These are phyloP conservation scores for Suillus alpinus DNA, from an alignment of 768 basidiomycete species.

Conservation along the genomic window DNA sequence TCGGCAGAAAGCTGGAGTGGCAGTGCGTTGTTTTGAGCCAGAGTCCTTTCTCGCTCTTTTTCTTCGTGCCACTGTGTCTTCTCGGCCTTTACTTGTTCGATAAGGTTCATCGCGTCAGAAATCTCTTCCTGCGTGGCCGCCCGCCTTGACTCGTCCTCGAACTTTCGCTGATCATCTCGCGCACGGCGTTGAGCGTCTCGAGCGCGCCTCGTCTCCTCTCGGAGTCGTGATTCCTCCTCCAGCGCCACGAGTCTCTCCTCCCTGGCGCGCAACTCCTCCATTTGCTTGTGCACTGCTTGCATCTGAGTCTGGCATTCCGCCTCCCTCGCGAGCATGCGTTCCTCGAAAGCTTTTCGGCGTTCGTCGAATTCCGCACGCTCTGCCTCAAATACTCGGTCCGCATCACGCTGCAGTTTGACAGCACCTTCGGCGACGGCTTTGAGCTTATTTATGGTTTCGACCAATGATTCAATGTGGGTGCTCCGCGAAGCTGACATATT, in stretches of 20 bases:
- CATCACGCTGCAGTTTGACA: constrained; percentile 15
- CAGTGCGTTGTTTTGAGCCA: background rate
- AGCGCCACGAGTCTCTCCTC: constrained; percentile 15
- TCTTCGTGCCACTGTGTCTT: constrained; percentile 6
- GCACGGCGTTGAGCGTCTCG: constrained; percentile 20
- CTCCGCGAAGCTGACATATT: constrained; percentile 4
- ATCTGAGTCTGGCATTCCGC: constrained; percentile 16
- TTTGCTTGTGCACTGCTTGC: constrained; percentile 17
- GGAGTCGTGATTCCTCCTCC: constrained; percentile 23
- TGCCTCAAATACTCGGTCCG: constrained; percentile 14
- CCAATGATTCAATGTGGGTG: constrained; percentile 8
- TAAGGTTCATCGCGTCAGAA: constrained; percentile 15
- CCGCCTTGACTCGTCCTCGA: constrained; percentile 14
- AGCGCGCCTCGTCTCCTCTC: constrained; percentile 21
- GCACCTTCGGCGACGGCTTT: constrained; percentile 4
- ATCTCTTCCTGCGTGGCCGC: constrained; percentile 20
- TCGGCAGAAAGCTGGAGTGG: background rate
- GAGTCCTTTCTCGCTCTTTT: background rate
- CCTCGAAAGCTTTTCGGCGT: constrained; percentile 20
- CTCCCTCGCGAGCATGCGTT: constrained; percentile 17
- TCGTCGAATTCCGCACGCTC: constrained; percentile 11
- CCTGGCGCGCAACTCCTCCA: constrained; percentile 19
- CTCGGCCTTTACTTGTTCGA: constrained; percentile 11
- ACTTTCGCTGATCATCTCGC: constrained; percentile 23
- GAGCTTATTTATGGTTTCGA: constrained; percentile 14